Conservation (phyloP, 257 asterid species). For the Plectranthus barbatus region DNA sequence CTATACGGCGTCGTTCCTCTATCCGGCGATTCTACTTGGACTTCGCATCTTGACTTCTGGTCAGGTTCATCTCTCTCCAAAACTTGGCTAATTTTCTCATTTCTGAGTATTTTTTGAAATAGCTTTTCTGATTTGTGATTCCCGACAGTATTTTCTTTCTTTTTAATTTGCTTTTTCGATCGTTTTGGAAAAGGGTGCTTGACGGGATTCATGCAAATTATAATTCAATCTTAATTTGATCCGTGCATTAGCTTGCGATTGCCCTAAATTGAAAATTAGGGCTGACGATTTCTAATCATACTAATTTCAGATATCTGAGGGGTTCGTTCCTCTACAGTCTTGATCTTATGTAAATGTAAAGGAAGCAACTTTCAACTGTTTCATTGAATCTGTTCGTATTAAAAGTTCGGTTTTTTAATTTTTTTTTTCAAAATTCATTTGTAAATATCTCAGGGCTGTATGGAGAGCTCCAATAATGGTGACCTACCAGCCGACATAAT, state of each 20-base stretch:
- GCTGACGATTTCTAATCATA: neutral
- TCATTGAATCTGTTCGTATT: neutral
- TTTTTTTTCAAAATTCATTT: neutral
- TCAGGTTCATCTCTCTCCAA: neutral
- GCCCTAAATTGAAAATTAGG: neutral
- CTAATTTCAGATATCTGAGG: neutral
- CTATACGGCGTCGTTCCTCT: neutral
- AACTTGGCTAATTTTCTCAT: neutral
- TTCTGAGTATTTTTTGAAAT: neutral
- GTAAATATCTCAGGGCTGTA: neutral
- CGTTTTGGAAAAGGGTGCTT: neutral
- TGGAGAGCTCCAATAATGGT: neutral
- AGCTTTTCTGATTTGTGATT: neutral
- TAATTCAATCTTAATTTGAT: neutral
- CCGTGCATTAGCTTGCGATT: neutral
- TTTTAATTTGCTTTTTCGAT: neutral
- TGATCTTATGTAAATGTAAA: too few species aligned
- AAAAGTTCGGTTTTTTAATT: too few species aligned
- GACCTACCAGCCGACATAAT: slow-evolving; percentile 29
- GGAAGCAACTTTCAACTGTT: neutral
- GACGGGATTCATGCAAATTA: neutral
- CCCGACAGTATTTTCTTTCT: neutral
- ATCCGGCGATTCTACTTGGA: neutral
- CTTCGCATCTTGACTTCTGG: neutral
- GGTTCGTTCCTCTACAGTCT: neutral